Conservation (phyloP, 1,284 basidiomycete species). For the Phlebopus sp. region DNA sequence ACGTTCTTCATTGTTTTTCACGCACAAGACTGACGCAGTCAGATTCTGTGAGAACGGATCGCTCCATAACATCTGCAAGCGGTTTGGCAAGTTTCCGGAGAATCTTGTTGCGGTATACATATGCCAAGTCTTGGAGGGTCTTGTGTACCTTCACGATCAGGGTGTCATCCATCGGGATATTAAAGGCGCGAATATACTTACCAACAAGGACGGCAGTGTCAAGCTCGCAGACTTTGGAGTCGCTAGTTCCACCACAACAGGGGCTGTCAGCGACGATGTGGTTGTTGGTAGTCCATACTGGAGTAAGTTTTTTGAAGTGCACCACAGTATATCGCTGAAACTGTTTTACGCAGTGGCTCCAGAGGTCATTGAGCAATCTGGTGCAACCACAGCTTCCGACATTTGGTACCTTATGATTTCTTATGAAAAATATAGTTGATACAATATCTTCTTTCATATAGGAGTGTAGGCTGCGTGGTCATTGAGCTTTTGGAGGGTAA, state of each 20-base stretch:
- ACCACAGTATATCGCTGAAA: conserved; percentile 11
- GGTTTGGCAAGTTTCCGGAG: conserved; percentile 98
- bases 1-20: conserved; percentile 10
- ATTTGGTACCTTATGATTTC: conserved; percentile 67
- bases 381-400: conserved; percentile 95
- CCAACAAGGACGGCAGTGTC: conserved; percentile 97
- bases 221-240: conserved; percentile 96
- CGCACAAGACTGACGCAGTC: conserved; percentile 5
- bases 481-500: conserved; percentile 96
- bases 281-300: conserved; percentile 98
- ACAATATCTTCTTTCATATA: conserved; percentile 26
- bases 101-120: conserved; percentile 95
- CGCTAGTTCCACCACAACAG: conserved; percentile 68
- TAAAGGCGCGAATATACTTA: conserved; percentile 96
- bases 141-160: conserved; percentile 94
- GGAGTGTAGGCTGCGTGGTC: conserved; percentile 94
- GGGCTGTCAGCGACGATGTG: conserved; percentile 76
- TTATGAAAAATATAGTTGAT: conserved; percentile 4
- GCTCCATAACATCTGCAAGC: conserved; percentile 91
- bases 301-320: conserved; percentile 57
- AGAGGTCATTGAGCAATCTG: conserved; percentile 95
- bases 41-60: conserved; percentile 99
- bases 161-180: conserved; percentile 99
- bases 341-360: conserved; percentile 73
- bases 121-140: conserved; percentile 88